phyloP scores from a whole-genome alignment of 768 basidiomycete species.

The Phanerochaete sordida region DNA sequence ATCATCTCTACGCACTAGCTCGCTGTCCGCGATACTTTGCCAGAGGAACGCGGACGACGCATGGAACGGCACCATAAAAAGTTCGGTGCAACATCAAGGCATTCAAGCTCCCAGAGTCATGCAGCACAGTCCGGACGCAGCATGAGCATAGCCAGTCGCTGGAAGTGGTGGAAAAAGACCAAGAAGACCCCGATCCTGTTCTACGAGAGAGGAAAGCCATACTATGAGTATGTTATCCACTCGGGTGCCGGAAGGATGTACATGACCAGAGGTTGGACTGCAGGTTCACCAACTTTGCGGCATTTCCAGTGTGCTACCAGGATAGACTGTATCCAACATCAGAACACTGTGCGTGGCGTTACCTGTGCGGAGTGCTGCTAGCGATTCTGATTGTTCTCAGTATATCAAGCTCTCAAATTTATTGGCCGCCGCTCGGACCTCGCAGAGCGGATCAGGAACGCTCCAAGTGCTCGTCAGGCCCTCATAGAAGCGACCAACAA shows the following conservation, averaged over 20 bases:
- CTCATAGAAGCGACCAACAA: conserved; percentile 62
- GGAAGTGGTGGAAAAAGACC: too few relatives aligned
- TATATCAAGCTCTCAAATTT: conserved; percentile 39
- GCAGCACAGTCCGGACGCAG: too few relatives aligned
- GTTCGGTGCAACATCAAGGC: too few relatives aligned
- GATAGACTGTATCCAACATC: background rate
- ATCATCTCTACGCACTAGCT: too few relatives aligned
- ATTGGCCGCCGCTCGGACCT: conserved; percentile 54
- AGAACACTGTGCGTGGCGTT: background rate
- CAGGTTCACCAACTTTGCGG: background rate
- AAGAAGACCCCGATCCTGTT: conserved; percentile 1
- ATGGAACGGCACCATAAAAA: too few relatives aligned
- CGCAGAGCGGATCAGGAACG: conserved; percentile 66
- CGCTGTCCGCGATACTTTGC: too few relatives aligned
- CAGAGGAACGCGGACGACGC: too few relatives aligned
- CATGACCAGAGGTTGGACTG: too few relatives aligned
- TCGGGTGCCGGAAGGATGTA: too few relatives aligned
- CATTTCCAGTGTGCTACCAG: background rate
- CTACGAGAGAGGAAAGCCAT: conserved; percentile 7
- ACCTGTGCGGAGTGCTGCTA: background rate
- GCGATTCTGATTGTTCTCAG: background rate
- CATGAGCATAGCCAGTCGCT: too few relatives aligned
- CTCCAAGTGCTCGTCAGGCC: conserved; percentile 60
- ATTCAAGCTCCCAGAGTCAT: too few relatives aligned
- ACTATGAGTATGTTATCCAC: conserved; percentile 2